Conservation (phyloP, 2,329 filamentous ascomycete genomes). For the Thelonectria rubi region DNA sequence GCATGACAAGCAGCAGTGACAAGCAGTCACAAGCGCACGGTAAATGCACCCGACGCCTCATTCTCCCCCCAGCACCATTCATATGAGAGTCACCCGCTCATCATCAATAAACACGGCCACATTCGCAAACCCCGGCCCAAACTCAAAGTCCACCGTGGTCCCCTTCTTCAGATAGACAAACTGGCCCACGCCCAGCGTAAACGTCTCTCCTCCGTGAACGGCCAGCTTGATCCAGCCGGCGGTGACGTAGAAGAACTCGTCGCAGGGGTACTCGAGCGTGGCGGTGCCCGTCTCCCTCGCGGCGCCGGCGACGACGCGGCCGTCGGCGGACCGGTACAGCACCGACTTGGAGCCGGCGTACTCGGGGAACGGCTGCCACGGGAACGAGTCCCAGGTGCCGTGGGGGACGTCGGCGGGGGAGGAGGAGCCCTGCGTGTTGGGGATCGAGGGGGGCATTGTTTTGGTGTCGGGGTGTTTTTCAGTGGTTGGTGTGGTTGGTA, state of each 20-base stretch:
- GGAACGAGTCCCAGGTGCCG: slow-evolving; percentile 19
- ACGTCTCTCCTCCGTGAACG: background rate
- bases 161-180: slow-evolving; percentile 11
- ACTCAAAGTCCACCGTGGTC: slow-evolving; percentile 13
- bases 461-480: no score
- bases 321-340: slow-evolving; percentile 3
- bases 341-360: slow-evolving; percentile 17
- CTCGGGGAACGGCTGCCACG: slow-evolving; percentile 17
- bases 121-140: slow-evolving; percentile 14
- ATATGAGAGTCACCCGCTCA: slow-evolving; percentile 7
- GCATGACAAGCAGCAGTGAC: no score
- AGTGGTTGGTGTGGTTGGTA: background rate
- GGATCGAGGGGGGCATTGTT: background rate
- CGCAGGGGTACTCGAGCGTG: slow-evolving; percentile 16
- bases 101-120: slow-evolving; percentile 10
- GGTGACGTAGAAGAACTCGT: slow-evolving; percentile 25
- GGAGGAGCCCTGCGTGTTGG: background rate
- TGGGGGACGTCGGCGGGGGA: background rate
- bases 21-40: no score
- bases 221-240: slow-evolving; percentile 15
- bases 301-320: background rate
- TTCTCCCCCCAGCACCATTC: background rate
- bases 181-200: background rate
- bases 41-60: no score
- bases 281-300: slow-evolving; percentile 13